These are phyloP conservation scores for Aphanomyces cochlioides DNA, from an alignment of 352 stramenopile genomes.

Conservation along the genomic window DNA sequence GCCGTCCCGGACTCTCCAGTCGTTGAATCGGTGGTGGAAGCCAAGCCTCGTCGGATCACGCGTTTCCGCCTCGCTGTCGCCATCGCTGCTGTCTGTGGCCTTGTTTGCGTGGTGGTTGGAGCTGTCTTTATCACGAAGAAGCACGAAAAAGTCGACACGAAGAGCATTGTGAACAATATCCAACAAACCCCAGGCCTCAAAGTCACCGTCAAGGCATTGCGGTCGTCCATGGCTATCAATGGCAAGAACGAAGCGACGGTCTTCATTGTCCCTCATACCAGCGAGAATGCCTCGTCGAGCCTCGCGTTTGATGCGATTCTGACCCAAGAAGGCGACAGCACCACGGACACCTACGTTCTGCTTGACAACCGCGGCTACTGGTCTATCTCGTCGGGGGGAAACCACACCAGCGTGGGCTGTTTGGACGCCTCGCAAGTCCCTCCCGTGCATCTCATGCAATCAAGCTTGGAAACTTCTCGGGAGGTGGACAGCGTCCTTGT, in stretches of 20 bases:
- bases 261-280: slow-evolving; percentile 4
- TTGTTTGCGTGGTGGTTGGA: neutral
- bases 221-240: slow-evolving; percentile 4
- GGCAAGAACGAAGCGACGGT: neutral
- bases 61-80: no score
- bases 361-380: slow-evolving; percentile 18
- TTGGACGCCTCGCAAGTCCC: slow-evolving; percentile 17
- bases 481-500: slow-evolving; percentile 3
- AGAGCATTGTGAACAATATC: slow-evolving; percentile 13
- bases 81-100: slow-evolving; percentile 4
- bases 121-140: neutral
- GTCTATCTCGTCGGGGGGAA: neutral
- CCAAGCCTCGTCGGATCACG: no score
- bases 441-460: slow-evolving; percentile 13
- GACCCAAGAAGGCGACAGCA: neutral
- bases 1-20: no score
- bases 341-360: neutral
- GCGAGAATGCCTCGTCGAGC: neutral
- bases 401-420: neutral
- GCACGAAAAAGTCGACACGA: neutral
- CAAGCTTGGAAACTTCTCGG: neutral
- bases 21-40: no score
- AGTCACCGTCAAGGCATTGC: slow-evolving; percentile 20
- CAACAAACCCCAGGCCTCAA: slow-evolving; percentile 1
- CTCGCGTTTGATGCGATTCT: slow-evolving; percentile 21